Conservation (phyloP, 1,139 yeast genomes). For the Candida gigantensis region DNA sequence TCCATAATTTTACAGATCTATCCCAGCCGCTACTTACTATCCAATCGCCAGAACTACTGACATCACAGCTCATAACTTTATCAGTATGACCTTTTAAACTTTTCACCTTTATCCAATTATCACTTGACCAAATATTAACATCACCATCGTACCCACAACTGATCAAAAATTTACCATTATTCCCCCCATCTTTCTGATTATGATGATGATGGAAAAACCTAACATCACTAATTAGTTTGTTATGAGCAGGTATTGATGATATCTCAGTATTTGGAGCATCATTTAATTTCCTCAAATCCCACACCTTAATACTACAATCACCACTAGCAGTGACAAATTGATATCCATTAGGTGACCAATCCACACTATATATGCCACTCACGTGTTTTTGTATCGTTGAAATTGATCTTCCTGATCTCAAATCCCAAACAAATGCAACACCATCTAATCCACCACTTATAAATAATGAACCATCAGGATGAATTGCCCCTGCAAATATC, state of each 20-base stretch:
- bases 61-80: slow-evolving; percentile 72
- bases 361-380: slow-evolving; percentile 68
- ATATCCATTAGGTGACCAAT: slow-evolving; percentile 77
- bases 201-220: slow-evolving; percentile 41
- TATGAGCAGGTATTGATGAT: slow-evolving; percentile 74
- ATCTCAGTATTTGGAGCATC: slow-evolving; percentile 31
- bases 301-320: slow-evolving; percentile 75
- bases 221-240: slow-evolving; percentile 68
- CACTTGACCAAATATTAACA: slow-evolving; percentile 66
- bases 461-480: slow-evolving; percentile 75
- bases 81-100: slow-evolving; percentile 66
- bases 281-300: slow-evolving; percentile 70
- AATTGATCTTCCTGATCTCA: slow-evolving; percentile 73
- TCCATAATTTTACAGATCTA: slow-evolving; percentile 69
- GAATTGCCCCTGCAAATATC: slow-evolving; percentile 63
- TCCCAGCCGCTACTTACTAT: slow-evolving; percentile 84
- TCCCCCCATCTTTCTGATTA: slow-evolving; percentile 33
- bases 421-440: slow-evolving; percentile 77
- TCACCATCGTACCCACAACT: slow-evolving; percentile 73
- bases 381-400: slow-evolving; percentile 66
- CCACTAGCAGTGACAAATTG: slow-evolving; percentile 83
- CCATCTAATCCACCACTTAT: slow-evolving; percentile 85
- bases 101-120: slow-evolving; percentile 65
- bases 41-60: slow-evolving; percentile 38
- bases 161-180: slow-evolving; percentile 51